Percentiles rank a stretch among this genome's conserved stretches.
Evolutionary conservation across 139 green algal genomes (phyloP).

Genomic region (Tetraselmis chui): DNA sequence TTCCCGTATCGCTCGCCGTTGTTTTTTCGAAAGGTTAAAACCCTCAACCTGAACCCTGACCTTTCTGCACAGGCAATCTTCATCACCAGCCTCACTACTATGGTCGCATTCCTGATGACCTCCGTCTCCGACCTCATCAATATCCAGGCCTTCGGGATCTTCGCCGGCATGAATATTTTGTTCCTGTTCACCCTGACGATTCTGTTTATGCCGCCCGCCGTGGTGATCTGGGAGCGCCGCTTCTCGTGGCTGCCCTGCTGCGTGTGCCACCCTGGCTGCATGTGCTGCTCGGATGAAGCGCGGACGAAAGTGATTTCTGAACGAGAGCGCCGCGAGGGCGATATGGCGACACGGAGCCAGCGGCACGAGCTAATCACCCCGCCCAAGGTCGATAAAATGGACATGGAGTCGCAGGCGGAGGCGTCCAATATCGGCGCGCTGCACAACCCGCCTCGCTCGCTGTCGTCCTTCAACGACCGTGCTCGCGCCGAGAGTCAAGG

Average conservation of each 20-base stretch:
- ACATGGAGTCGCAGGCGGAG: constrained; percentile 1
- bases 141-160: constrained; percentile 37
- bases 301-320: not conserved
- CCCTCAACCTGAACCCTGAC: too few species aligned
- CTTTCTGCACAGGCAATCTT: constrained; percentile 19
- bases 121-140: constrained; percentile 26
- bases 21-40: too few species aligned
- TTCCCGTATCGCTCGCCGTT: not conserved
- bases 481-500: not conserved
- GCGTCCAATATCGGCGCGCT: not conserved
- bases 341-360: not conserved
- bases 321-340: not conserved
- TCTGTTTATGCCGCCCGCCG: constrained; percentile 25
- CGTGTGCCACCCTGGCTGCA: not conserved
- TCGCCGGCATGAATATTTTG: constrained; percentile 26
- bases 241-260: constrained; percentile 11
- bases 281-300: not conserved
- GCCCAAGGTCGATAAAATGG: not conserved
- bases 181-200: constrained; percentile 32
- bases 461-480: not conserved
- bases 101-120: constrained; percentile 36
- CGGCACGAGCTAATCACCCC: constrained; percentile 1
- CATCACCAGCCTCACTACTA: constrained; percentile 37
- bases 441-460: not conserved
- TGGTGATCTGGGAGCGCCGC: constrained; percentile 22